Percentiles rank a stretch among this genome's conserved stretches.
Evolutionary conservation across 2,329 filamentous ascomycete genomes (phyloP).

Genomic region (Bipolaris cookei): DNA sequence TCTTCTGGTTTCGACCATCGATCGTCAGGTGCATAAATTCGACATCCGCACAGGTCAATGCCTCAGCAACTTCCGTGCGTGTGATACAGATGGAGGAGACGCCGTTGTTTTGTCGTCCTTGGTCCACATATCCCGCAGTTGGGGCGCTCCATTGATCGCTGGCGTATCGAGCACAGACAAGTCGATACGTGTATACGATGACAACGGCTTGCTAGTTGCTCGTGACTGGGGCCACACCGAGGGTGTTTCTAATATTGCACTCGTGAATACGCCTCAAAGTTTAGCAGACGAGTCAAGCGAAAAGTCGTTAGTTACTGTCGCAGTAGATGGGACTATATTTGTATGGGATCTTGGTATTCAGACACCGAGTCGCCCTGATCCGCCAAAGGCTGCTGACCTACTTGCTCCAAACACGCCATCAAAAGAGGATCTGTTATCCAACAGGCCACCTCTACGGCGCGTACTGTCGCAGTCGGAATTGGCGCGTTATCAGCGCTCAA

Average conservation of each 20-base stretch:
- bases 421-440: conserved; percentile 44
- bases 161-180: conserved; percentile 96
- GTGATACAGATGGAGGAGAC: conserved; percentile 79
- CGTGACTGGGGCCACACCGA: conserved; percentile 96
- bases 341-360: conserved; percentile 52
- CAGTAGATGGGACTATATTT: conserved; percentile 59
- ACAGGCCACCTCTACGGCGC: conserved; percentile 76
- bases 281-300: conserved; percentile 56
- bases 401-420: conserved; percentile 41
- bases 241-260: conserved; percentile 82
- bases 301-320: conserved; percentile 55
- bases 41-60: conserved; percentile 72
- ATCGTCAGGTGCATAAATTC: conserved; percentile 65
- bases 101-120: conserved; percentile 83
- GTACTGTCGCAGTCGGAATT: conserved; percentile 88
- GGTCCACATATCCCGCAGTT: conserved; percentile 63
- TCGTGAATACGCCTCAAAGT: conserved; percentile 57
- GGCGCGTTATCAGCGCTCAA: conserved; percentile 71
- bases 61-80: conserved; percentile 77
- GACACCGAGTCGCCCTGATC: conserved; percentile 35
- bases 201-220: conserved; percentile 77
- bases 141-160: conserved; percentile 72
- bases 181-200: conserved; percentile 89
- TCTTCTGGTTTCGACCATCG: conserved; percentile 66
- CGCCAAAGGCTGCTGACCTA: conserved; percentile 48